Conservation (phyloP, 1,139 yeast genomes). For the Geotrichum citri-aurantii region DNA sequence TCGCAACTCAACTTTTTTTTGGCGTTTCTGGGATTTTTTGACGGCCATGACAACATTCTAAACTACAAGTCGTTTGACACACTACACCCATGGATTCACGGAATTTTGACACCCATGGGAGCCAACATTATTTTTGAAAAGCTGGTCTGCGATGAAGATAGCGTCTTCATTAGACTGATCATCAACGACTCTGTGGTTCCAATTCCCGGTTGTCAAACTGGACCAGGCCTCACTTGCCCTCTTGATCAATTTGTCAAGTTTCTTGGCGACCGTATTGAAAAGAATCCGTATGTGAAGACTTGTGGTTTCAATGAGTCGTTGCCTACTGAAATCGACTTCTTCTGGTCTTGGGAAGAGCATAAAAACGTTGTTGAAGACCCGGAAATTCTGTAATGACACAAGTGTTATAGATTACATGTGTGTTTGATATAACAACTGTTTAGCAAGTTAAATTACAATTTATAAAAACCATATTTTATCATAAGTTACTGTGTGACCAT, state of each 20-base stretch:
- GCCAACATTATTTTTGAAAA: slow-evolving; percentile 49
- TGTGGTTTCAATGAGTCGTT: slow-evolving; percentile 7
- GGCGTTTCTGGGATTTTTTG: slow-evolving; percentile 44
- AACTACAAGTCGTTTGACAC: slow-evolving; percentile 20
- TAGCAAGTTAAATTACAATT: not conserved
- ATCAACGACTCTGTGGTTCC: slow-evolving; percentile 57
- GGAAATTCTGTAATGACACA: slow-evolving; percentile 2
- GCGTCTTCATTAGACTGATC: slow-evolving; percentile 42
- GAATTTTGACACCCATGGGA: slow-evolving; percentile 53
- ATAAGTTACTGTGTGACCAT: not conserved
- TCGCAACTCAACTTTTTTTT: slow-evolving; percentile 45
- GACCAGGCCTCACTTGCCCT: slow-evolving; percentile 43
- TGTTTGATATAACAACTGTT: not conserved
- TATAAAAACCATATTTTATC: not conserved
- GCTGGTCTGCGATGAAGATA: slow-evolving; percentile 36
- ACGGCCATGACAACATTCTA: slow-evolving; percentile 35
- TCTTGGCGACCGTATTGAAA: not conserved
- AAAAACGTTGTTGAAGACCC: slow-evolving; percentile 6
- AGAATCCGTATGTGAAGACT: slow-evolving; percentile 1
- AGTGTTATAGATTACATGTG: not conserved
- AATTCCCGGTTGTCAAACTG: slow-evolving; percentile 41
- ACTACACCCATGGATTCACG: slow-evolving; percentile 41
- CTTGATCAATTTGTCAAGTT: slow-evolving; percentile 19
- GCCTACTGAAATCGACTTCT: slow-evolving; percentile 20
- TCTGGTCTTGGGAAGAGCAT: slow-evolving; percentile 20